These are phyloP conservation scores for Geotrichum aggregatum DNA, from an alignment of 1,139 yeast genomes.

Conservation along the genomic window DNA sequence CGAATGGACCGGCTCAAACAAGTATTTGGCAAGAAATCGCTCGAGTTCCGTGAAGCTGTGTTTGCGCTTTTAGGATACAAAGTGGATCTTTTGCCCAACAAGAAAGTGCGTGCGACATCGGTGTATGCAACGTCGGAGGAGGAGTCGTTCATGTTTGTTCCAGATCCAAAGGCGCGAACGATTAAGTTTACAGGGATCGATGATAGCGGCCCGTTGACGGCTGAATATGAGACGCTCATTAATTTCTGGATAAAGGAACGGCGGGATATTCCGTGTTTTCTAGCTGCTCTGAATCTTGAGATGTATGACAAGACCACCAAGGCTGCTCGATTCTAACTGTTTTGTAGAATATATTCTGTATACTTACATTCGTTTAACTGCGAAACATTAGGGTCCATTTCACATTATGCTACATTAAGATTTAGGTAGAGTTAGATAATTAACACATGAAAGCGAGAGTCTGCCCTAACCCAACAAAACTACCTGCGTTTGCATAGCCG, in stretches of 20 bases:
- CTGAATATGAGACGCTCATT: constrained; percentile 54
- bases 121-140: constrained; percentile 43
- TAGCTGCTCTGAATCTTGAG: constrained; percentile 70
- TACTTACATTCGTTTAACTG: too few species aligned
- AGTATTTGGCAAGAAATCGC: constrained; percentile 65
- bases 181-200: constrained; percentile 37
- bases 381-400: too few species aligned
- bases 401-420: too few species aligned
- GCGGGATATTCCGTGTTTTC: constrained; percentile 71
- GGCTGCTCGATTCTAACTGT: constrained; percentile 30
- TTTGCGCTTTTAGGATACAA: constrained; percentile 69
- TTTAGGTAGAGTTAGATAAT: too few species aligned
- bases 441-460: too few species aligned
- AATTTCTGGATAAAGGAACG: constrained; percentile 65
- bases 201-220: constrained; percentile 41
- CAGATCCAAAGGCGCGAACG: constrained; percentile 35
- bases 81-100: constrained; percentile 64
- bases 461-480: too few species aligned
- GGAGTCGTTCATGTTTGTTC: constrained; percentile 40
- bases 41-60: constrained; percentile 66
- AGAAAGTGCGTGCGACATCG: constrained; percentile 64
- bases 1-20: constrained; percentile 57
- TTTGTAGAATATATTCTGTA: too few species aligned
- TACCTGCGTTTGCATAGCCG: too few species aligned
- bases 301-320: constrained; percentile 47